These are phyloP conservation scores for Puccinia horiana DNA, from an alignment of 1,284 basidiomycete genomes.

Conservation along the genomic window DNA sequence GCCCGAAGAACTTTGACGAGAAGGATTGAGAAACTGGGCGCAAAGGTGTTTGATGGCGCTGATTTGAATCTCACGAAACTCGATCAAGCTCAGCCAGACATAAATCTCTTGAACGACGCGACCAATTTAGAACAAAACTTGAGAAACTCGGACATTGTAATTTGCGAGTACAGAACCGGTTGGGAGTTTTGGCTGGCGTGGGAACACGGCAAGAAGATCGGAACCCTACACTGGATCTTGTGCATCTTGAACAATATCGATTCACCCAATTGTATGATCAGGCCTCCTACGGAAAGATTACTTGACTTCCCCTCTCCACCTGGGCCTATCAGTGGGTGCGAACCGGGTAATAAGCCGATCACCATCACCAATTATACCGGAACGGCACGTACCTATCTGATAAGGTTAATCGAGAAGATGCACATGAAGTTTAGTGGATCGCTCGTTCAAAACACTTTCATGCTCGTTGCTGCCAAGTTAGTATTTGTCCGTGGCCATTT, in stretches of 20 bases:
- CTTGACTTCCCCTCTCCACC: constrained; percentile 37
- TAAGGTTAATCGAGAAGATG: constrained; percentile 39
- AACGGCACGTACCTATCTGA: constrained; percentile 2
- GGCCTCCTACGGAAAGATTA: constrained; percentile 37
- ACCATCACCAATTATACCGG: constrained; percentile 46
- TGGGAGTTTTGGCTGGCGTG: constrained; percentile 49
- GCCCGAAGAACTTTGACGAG: not conserved
- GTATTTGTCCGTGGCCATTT: not conserved
- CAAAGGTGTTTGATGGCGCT: constrained; percentile 40
- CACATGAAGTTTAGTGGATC: constrained; percentile 22
- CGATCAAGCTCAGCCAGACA: not conserved
- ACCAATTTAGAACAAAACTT: constrained; percentile 9
- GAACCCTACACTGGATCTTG: constrained; percentile 37
- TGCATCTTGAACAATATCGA: constrained; percentile 21
- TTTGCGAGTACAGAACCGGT: constrained; percentile 24
- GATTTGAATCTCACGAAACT: not conserved
- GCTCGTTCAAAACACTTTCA: not conserved
- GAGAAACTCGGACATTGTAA: constrained; percentile 10
- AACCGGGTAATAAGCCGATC: constrained; percentile 3
- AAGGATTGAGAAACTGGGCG: constrained; percentile 24
- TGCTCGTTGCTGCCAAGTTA: constrained; percentile 42
- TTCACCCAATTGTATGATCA: constrained; percentile 2
- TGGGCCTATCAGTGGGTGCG: not conserved
- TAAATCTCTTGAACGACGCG: not conserved
- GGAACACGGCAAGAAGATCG: constrained; percentile 14